Conservation (phyloP, 768 basidiomycete genomes). For the Gyrodon lividus region DNA sequence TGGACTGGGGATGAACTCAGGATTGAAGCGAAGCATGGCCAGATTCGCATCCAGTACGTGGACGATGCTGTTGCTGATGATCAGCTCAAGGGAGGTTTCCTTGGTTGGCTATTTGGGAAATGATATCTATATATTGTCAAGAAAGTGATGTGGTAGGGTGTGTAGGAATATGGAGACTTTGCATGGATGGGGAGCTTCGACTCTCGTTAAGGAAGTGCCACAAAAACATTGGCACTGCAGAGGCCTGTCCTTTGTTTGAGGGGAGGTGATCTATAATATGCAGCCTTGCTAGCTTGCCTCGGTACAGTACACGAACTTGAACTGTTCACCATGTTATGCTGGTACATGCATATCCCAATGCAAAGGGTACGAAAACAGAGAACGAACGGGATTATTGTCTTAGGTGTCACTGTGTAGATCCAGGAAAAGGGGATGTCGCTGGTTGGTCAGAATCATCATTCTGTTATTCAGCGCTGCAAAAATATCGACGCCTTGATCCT, state of each 20-base stretch:
- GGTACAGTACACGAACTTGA: no score
- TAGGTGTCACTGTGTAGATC: not conserved
- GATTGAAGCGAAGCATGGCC: slow-evolving; percentile 17
- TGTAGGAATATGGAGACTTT: no score
- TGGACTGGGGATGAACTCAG: slow-evolving; percentile 25
- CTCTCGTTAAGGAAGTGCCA: no score
- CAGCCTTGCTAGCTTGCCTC: no score
- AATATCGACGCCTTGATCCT: not conserved
- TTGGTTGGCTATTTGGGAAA: slow-evolving; percentile 18
- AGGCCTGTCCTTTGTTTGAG: no score
- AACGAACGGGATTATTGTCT: not conserved
- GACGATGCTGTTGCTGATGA: slow-evolving; percentile 9
- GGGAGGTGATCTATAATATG: no score
- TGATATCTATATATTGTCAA: not conserved
- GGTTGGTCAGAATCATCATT: slow-evolving; percentile 9
- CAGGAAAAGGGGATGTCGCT: slow-evolving; percentile 4
- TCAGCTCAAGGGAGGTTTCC: slow-evolving; percentile 13
- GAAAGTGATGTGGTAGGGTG: no score
- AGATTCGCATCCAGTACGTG: slow-evolving; percentile 18
- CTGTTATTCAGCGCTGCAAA: slow-evolving; percentile 2
- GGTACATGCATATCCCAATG: no score
- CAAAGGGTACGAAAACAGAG: no score
- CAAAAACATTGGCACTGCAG: no score
- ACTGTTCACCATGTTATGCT: no score
- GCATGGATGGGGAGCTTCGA: no score